Evolutionary conservation across 2,329 filamentous ascomycete genomes (phyloP), one percentile per base, ranked within the genome.

Genomic region (Gaeumannomyces sp.): DNA sequence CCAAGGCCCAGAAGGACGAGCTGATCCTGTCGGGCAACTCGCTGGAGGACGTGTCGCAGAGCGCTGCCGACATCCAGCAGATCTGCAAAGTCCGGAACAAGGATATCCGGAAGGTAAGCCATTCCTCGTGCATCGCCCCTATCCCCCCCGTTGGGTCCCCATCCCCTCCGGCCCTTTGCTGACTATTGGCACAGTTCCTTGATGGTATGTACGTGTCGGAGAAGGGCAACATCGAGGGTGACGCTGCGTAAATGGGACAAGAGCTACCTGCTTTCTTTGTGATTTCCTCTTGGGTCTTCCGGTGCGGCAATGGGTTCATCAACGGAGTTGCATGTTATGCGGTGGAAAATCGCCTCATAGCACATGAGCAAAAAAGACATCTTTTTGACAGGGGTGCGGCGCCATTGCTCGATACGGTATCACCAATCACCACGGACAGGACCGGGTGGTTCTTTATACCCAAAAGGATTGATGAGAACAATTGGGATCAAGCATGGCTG

Each of bases 151-250:
- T 10, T 53, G 27, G 19, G 13, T 29, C 29, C 13, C 25, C 19
- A 22, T 16, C 11, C 8, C 38, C 2, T 45, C 10, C 38, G 31
- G 38, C 22, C 19, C 19, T 62, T 27, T 53, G 22, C 60, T 62
- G 19, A 62, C 60, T 50, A 14, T 72, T 69, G 65, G 31, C 50
- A 69, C 75, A 96, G 92, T 99, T 99, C 91, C 89, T 99, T 87
- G 96, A 99, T 85, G 95, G 95, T 89, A 87, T 99, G 81, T 99
- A 99, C 87, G 95, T 99, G 77, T 97, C 93, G 79, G 95, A 99
- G 91, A 91, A 92, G 86, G 90, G 91, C 82, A 97, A 98, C 89
- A 89, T 99, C 76, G 85, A 86, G 73, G 90, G 92, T 77, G 89
- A 88, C 14, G 62, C 50, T 56, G 62, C 62, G 71, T 80, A 85